phyloP scores from a whole-genome alignment of 148 eudicot species.

The Chenopodium formosanum region DNA sequence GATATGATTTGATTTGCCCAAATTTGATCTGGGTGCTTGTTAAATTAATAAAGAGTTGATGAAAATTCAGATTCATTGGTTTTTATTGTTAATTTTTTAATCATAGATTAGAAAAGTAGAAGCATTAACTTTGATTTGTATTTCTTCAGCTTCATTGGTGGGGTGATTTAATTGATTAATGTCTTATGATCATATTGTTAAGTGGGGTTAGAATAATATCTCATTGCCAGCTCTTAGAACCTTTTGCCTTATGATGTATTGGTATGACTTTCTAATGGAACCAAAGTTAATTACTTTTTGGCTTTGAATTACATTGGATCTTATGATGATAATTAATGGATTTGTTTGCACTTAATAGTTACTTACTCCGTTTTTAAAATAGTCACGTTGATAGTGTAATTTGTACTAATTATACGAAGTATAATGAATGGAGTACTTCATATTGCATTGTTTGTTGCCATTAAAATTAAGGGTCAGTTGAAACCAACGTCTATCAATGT shows the following conservation, averaged over 20 bases:
- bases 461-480: too few species aligned
- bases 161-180: background rate
- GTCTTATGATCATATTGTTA: background rate
- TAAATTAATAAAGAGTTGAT: background rate
- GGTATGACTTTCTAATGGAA: background rate
- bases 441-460: too few species aligned
- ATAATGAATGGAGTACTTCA: too few species aligned
- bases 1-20: too few species aligned
- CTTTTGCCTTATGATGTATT: background rate
- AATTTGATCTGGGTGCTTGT: constrained; percentile 16
- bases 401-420: background rate
- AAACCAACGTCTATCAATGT: too few species aligned
- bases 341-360: background rate
- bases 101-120: background rate
- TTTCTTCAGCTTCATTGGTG: background rate
- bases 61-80: background rate
- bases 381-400: background rate
- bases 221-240: background rate
- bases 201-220: background rate
- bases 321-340: background rate
- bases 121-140: background rate
- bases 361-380: too few species aligned
- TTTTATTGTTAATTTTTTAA: background rate
- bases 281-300: background rate
- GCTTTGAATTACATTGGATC: background rate